These are phyloP conservation scores for Candida dubliniensis DNA, from an alignment of 1,139 yeast genomes.

Conservation along the genomic window DNA sequence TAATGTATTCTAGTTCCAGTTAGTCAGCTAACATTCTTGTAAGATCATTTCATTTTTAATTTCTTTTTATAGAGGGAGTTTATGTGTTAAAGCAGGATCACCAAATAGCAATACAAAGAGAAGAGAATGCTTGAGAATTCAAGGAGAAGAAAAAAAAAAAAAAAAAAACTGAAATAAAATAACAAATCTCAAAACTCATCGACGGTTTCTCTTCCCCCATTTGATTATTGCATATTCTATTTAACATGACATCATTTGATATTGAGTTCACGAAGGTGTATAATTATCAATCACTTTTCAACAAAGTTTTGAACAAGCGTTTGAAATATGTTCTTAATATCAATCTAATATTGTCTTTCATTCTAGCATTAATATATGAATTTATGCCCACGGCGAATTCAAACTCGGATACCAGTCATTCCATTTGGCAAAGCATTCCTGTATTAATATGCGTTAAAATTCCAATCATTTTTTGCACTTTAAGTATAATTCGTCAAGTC, in stretches of 20 bases:
- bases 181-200: background rate
- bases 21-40: background rate
- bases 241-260: background rate
- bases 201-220: background rate
- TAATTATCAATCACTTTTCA: constrained; percentile 30
- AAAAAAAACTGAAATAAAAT: too few relatives aligned
- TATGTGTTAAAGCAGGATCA: background rate
- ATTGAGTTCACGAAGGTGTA: constrained; percentile 9
- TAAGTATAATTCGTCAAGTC: constrained; percentile 42
- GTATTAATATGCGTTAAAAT: constrained; percentile 22
- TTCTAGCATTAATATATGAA: constrained; percentile 24
- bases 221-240: too few relatives aligned
- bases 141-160: too few relatives aligned
- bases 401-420: constrained; percentile 22
- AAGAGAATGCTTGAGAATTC: background rate
- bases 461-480: constrained; percentile 33
- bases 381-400: constrained; percentile 25
- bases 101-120: background rate
- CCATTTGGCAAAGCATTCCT: constrained; percentile 7
- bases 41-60: background rate
- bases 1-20: background rate
- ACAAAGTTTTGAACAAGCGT: constrained; percentile 35
- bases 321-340: constrained; percentile 38
- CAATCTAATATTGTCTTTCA: constrained; percentile 27
- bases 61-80: background rate